Percentiles rank a stretch among this genome's conserved stretches.
These are phyloP conservation scores for Tuber aestivum DNA, from an alignment of 495 filamentous ascomycete genomes.

Conservation along the genomic window DNA sequence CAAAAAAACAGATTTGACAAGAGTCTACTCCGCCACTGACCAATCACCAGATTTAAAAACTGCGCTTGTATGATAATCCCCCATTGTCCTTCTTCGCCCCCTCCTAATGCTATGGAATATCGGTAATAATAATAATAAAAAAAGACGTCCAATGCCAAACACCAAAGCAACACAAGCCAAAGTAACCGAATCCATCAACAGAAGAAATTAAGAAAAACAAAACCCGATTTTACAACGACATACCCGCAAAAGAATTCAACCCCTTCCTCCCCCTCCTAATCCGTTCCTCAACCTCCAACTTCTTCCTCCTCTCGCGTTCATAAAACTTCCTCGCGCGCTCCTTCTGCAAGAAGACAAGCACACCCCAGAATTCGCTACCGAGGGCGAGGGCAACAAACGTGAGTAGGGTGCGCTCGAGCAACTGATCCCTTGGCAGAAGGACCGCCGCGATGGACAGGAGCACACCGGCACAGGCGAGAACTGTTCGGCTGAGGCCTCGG, in stretches of 20 bases:
- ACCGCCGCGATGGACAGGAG: background rate
- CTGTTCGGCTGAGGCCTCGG: background rate
- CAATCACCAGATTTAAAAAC: background rate
- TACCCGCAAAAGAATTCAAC: background rate
- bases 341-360: conserved; percentile 13
- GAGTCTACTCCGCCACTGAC: background rate
- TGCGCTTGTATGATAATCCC: background rate
- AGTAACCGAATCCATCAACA: background rate
- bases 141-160: background rate
- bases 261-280: conserved; percentile 3
- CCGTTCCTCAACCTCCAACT: conserved; percentile 16
- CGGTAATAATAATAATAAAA: too few relatives aligned
- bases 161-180: background rate
- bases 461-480: background rate
- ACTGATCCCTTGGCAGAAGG: background rate
- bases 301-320: conserved; percentile 10
- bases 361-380: conserved; percentile 17
- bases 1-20: background rate
- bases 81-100: background rate
- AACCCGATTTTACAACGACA: background rate
- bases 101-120: background rate
- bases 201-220: background rate
- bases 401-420: conserved; percentile 42
- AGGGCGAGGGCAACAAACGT: background rate
- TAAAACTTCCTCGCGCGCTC: conserved; percentile 27